Conservation (phyloP, 768 basidiomycete species). For the Leccinum ochraceum region DNA sequence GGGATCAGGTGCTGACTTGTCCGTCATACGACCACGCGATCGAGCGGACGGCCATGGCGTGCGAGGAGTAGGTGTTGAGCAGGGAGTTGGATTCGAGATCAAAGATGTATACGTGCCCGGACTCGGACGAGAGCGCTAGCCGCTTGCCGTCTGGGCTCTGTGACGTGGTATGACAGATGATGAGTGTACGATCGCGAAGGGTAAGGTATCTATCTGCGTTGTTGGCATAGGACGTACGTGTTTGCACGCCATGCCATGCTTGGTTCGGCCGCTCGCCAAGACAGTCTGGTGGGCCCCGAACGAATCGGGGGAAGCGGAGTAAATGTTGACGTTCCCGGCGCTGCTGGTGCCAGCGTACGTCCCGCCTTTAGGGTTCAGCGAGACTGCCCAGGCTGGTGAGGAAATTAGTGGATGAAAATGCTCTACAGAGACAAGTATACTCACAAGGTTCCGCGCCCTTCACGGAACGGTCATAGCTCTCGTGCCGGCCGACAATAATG, state of each 20-base stretch:
- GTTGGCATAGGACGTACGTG: conserved; percentile 49
- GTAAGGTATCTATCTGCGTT: conserved; percentile 4
- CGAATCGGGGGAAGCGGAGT: conserved; percentile 64
- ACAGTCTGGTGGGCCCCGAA: conserved; percentile 65
- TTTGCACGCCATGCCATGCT: conserved; percentile 75
- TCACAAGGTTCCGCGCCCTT: conserved; percentile 65
- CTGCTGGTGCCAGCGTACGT: conserved; percentile 76
- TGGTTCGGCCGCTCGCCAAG: conserved; percentile 66
- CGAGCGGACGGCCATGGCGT: conserved; percentile 88
- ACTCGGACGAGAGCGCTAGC: conserved; percentile 80
- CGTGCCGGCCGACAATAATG: conserved; percentile 60
- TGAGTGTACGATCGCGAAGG: conserved; percentile 1
- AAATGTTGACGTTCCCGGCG: conserved; percentile 70
- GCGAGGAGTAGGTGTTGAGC: conserved; percentile 74
- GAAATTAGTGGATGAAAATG: neutral
- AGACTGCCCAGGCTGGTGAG: conserved; percentile 75
- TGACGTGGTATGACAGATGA: neutral
- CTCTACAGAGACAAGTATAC: conserved; percentile 28
- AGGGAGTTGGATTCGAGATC: conserved; percentile 61
- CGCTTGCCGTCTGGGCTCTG: conserved; percentile 89
- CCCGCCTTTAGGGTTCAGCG: conserved; percentile 70
- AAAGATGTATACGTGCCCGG: conserved; percentile 78
- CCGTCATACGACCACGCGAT: conserved; percentile 90
- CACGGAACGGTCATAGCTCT: conserved; percentile 67
- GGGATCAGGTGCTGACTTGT: conserved; percentile 52